Conservation (phyloP, 352 stramenopile genomes). For the Paralagenidium karlingii region DNA sequence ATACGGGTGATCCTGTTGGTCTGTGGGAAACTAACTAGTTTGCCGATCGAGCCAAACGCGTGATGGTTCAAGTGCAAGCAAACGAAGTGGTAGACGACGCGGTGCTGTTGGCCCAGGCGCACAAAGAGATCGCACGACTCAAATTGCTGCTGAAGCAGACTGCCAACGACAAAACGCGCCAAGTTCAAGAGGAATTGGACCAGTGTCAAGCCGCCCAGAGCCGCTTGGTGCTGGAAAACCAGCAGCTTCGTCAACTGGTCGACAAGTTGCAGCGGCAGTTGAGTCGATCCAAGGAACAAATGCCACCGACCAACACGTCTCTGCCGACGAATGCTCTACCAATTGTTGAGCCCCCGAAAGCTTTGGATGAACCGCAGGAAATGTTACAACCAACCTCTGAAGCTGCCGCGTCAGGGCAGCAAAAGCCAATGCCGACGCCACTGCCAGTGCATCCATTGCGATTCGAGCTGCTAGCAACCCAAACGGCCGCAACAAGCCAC, state of each 20-base stretch:
- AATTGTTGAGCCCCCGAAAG: too few species aligned
- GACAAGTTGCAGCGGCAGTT: conserved; percentile 1
- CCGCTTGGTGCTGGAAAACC: conserved; percentile 35
- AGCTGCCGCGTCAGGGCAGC: too few species aligned
- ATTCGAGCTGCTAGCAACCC: too few species aligned
- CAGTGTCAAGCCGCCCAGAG: too few species aligned
- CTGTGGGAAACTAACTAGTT: too few species aligned
- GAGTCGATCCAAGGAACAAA: conserved; percentile 1
- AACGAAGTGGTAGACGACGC: conserved; percentile 79
- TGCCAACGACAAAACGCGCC: conserved; percentile 18
- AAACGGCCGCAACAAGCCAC: too few species aligned
- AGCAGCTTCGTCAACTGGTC: conserved; percentile 22
- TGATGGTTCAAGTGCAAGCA: conserved; percentile 56
- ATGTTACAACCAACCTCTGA: too few species aligned
- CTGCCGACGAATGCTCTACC: conserved; percentile 5
- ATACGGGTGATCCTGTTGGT: too few species aligned
- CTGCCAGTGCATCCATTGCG: too few species aligned
- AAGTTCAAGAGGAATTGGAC: conserved; percentile 2
- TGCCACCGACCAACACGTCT: not conserved
- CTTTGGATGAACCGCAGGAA: too few species aligned
- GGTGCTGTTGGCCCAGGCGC: conserved; percentile 53
- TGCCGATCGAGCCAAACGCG: conserved; percentile 69
- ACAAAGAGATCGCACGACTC: conserved; percentile 52
- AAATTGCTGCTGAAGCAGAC: conserved; percentile 45
- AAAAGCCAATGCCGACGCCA: too few species aligned